phyloP scores from a whole-genome alignment of 768 basidiomycete species.

The Leccinum uliginosum region DNA sequence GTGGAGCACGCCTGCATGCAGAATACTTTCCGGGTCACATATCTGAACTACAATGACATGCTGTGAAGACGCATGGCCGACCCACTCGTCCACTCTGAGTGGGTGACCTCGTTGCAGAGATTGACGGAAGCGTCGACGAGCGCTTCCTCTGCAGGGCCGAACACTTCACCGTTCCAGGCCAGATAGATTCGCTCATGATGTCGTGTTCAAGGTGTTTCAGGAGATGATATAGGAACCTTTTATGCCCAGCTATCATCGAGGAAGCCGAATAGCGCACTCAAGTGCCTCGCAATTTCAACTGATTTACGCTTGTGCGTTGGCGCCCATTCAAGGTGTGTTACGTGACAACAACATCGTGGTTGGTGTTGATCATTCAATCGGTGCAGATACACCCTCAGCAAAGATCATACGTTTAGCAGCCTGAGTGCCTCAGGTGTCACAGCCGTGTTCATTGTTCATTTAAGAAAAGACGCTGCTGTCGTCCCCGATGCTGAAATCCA shows the following conservation, averaged over 20 bases:
- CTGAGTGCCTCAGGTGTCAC: too few relatives aligned
- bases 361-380: not conserved
- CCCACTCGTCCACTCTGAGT: conserved; percentile 66
- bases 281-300: conserved; percentile 64
- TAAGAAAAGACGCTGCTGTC: too few relatives aligned
- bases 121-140: conserved; percentile 53
- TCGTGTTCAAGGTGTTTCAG: conserved; percentile 79
- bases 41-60: conserved; percentile 57
- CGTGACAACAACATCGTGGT: not conserved
- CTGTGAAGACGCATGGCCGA: conserved; percentile 91
- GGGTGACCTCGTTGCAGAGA: conserved; percentile 63
- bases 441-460: too few relatives aligned
- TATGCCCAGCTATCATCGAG: conserved; percentile 19
- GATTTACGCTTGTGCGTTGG: conserved; percentile 77
- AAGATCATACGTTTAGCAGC: conserved; percentile 72
- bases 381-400: conserved; percentile 72
- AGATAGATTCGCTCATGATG: conserved; percentile 60
- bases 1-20: conserved; percentile 97
- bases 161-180: conserved; percentile 36
- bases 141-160: conserved; percentile 21
- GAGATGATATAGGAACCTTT: conserved; percentile 45
- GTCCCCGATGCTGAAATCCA: too few relatives aligned
- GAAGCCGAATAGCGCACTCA: conserved; percentile 33
- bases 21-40: conserved; percentile 92
- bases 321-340: conserved; percentile 66